These are phyloP conservation scores for Termitomyces sp. DNA, from an alignment of 768 basidiomycete genomes.

Conservation along the genomic window DNA sequence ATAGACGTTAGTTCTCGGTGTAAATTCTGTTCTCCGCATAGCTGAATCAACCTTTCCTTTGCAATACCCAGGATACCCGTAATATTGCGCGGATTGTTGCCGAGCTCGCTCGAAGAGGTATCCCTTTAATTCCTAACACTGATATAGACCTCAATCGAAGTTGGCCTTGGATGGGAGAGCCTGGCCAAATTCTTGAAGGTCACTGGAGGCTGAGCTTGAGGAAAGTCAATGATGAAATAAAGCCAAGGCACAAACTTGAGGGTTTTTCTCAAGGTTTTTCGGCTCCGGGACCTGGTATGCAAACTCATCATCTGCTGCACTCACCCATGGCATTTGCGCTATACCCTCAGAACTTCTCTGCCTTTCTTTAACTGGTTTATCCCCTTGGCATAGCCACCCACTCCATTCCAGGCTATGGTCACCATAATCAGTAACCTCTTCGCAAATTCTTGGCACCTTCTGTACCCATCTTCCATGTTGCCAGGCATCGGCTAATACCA, in stretches of 20 bases:
- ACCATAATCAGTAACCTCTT: no score
- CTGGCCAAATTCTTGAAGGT: conserved; percentile 62
- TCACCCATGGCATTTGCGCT: no score
- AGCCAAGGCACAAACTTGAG: conserved; percentile 2
- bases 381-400: no score
- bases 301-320: no score
- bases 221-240: background rate
- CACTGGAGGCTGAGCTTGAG: conserved; percentile 9
- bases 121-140: conserved; percentile 71
- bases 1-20: conserved; percentile 78
- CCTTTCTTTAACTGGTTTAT: no score
- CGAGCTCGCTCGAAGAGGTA: conserved; percentile 70
- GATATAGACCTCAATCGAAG: conserved; percentile 59
- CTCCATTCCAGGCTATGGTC: no score
- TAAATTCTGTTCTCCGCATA: conserved; percentile 11
- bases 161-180: conserved; percentile 87
- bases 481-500: no score
- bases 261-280: no score
- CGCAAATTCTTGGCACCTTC: no score
- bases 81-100: conserved; percentile 83
- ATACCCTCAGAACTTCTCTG: no score
- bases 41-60: conserved; percentile 12
- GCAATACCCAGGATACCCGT: conserved; percentile 66
- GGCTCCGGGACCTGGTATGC: no score
- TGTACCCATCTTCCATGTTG: no score